Evolutionary conservation across 768 basidiomycete genomes (phyloP).

Genomic region (Wakefieldia striispora): DNA sequence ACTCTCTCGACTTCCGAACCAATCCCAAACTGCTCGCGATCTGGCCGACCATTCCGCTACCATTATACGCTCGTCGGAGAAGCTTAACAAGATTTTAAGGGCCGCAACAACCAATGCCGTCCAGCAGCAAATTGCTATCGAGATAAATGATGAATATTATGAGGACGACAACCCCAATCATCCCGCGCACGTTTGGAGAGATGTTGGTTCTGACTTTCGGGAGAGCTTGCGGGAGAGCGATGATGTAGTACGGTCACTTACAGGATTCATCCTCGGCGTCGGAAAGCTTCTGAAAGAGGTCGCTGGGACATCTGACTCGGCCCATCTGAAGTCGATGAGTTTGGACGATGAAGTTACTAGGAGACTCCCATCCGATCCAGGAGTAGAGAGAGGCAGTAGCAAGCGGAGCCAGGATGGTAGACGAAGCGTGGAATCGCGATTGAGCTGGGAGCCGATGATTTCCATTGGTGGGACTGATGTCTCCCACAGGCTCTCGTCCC

Average conservation of each 20-base stretch:
- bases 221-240: conserved; percentile 73
- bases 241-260: conserved; percentile 74
- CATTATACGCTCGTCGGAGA: conserved; percentile 64
- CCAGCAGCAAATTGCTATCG: conserved; percentile 73
- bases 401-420: conserved; percentile 56
- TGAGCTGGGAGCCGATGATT: conserved; percentile 42
- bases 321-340: conserved; percentile 50
- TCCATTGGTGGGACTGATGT: conserved; percentile 22
- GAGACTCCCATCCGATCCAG: conserved; percentile 33
- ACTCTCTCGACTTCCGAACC: conserved; percentile 52
- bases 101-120: conserved; percentile 56
- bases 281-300: conserved; percentile 68
- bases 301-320: conserved; percentile 30
- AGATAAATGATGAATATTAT: conserved; percentile 52
- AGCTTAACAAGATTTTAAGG: conserved; percentile 61
- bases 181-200: conserved; percentile 61
- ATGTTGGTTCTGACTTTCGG: conserved; percentile 67
- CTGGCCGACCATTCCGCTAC: conserved; percentile 59
- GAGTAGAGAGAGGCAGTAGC: conserved; percentile 38
- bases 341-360: conserved; percentile 48
- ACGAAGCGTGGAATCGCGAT: conserved; percentile 47
- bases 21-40: conserved; percentile 48
- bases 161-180: conserved; percentile 30
- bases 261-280: conserved; percentile 71
- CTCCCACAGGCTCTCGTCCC: conserved; percentile 27